Percentiles rank a stretch among this genome's conserved stretches.
phyloP scores from a whole-genome alignment of 805 yeast species.

The Wickerhamomyces canadensis region DNA sequence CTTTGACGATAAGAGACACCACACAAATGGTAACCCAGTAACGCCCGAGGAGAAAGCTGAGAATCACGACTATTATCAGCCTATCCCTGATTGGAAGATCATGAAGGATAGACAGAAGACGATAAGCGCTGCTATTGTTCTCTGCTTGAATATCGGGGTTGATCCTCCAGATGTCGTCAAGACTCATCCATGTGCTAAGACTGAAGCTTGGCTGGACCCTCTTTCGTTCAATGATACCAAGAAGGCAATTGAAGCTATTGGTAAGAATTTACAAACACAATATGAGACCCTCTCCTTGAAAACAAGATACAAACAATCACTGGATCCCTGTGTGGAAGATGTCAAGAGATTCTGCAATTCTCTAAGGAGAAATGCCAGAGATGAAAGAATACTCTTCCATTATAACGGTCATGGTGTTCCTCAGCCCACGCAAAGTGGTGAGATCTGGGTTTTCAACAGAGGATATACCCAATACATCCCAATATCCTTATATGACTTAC shows the following conservation, averaged over 20 bases:
- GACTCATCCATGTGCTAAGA: conserved; percentile 86
- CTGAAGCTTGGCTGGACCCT: conserved; percentile 95
- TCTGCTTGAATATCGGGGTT: conserved; percentile 89
- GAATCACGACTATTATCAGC: conserved; percentile 52
- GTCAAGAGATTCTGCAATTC: conserved; percentile 88
- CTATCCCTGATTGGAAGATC: conserved; percentile 84
- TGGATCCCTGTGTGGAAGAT: conserved; percentile 96
- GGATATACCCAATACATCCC: conserved; percentile 98
- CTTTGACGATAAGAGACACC: conserved; percentile 88
- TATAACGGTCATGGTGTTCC: conserved; percentile 99
- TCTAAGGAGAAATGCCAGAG: conserved; percentile 83
- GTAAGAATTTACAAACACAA: conserved; percentile 80
- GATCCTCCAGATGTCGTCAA: conserved; percentile 96
- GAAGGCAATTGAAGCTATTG: conserved; percentile 87
- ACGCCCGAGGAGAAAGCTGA: conserved; percentile 44
- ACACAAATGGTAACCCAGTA: conserved; percentile 80
- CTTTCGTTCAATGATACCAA: conserved; percentile 73
- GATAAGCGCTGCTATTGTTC: conserved; percentile 84
- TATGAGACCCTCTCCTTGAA: conserved; percentile 85
- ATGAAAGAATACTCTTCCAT: conserved; percentile 88
- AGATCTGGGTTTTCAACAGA: conserved; percentile 96
- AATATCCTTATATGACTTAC: conserved; percentile 88
- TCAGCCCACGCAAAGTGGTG: conserved; percentile 92
- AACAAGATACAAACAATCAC: conserved; percentile 82
- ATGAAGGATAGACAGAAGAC: conserved; percentile 90